These are phyloP conservation scores for Acacia confusa DNA, from an alignment of 306 rosid genomes.

Conservation along the genomic window DNA sequence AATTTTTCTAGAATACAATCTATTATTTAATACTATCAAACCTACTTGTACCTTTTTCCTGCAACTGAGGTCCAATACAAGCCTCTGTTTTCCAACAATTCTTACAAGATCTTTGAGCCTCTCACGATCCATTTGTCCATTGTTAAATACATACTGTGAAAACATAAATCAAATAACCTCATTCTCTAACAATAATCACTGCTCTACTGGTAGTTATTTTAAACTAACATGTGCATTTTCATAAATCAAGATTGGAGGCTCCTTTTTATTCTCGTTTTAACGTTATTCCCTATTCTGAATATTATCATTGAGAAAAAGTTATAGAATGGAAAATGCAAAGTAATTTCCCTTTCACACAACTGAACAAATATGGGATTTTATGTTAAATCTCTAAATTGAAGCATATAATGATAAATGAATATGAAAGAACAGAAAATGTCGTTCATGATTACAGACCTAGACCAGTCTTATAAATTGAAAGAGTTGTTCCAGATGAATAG, in stretches of 20 bases:
- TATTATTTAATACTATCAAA: conserved; percentile 1
- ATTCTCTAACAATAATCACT: conserved; percentile 2
- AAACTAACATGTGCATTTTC: not conserved
- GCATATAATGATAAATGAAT: not conserved
- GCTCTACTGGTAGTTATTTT: not conserved
- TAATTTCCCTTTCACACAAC: conserved; percentile 2
- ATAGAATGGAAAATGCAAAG: not conserved
- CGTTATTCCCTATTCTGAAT: not conserved
- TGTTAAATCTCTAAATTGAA: not conserved
- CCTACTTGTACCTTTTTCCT: conserved; percentile 68
- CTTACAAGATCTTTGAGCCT: conserved; percentile 79
- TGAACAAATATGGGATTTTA: conserved; percentile 20
- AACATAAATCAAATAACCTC: conserved; percentile 26
- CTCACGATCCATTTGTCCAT: conserved; percentile 88
- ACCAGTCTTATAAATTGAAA: not conserved
- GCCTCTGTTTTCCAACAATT: conserved; percentile 81
- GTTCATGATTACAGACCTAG: conserved; percentile 12
- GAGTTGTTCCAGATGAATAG: conserved; percentile 10
- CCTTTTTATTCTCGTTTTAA: not conserved
- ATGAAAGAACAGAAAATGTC: not conserved
- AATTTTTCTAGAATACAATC: conserved; percentile 10
- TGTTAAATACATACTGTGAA: conserved; percentile 79
- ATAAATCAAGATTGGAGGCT: conserved; percentile 18
- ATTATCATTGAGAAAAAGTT: not conserved
- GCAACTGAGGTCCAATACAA: conserved; percentile 97